Percentiles rank a stretch among this genome's conserved stretches.
Evolutionary conservation across 2,329 filamentous ascomycete species (phyloP).

Genomic region (Thielaviopsis cerberus): DNA sequence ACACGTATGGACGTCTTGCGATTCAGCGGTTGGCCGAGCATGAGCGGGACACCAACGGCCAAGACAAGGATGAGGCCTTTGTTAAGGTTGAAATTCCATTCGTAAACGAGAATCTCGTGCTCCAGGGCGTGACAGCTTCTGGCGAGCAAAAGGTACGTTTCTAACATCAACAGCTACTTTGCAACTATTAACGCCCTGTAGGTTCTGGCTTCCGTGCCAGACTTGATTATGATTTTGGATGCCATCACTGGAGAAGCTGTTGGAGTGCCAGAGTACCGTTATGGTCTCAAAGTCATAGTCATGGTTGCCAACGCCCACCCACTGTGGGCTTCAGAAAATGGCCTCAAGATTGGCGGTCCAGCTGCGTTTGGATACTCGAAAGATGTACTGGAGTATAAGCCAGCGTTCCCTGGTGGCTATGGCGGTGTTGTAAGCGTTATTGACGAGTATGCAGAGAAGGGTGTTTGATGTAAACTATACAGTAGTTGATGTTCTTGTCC

Average conservation of each 20-base stretch:
- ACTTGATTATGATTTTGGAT: slow-evolving; percentile 24
- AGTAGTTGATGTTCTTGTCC: too few relatives aligned
- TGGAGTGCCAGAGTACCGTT: slow-evolving; percentile 21
- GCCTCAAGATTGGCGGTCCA: slow-evolving; percentile 4
- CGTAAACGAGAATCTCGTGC: slow-evolving; percentile 38
- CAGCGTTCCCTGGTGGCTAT: slow-evolving; percentile 7
- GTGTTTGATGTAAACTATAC: not conserved
- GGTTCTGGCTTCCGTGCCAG: slow-evolving; percentile 23
- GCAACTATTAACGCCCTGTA: slow-evolving; percentile 3
- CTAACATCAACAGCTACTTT: not conserved
- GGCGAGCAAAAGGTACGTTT: slow-evolving; percentile 14
- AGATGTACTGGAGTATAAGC: slow-evolving; percentile 2
- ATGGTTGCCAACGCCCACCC: slow-evolving; percentile 10
- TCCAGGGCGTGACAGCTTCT: slow-evolving; percentile 14
- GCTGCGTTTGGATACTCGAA: slow-evolving; percentile 6
- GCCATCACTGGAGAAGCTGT: slow-evolving; percentile 20
- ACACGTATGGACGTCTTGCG: slow-evolving; percentile 21
- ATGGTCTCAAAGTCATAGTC: slow-evolving; percentile 6
- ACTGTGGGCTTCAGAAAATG: slow-evolving; percentile 2
- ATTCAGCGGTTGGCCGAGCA: slow-evolving; percentile 22
- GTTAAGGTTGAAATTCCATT: slow-evolving; percentile 29
- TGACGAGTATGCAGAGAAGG: not conserved
- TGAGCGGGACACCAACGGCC: slow-evolving; percentile 18
- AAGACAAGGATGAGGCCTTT: slow-evolving; percentile 11
- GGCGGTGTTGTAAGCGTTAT: slow-evolving; percentile 6